Base-by-base conservation (phyloP, 257 asterid species). In the Rauvolfia tetraphylla region DNA sequence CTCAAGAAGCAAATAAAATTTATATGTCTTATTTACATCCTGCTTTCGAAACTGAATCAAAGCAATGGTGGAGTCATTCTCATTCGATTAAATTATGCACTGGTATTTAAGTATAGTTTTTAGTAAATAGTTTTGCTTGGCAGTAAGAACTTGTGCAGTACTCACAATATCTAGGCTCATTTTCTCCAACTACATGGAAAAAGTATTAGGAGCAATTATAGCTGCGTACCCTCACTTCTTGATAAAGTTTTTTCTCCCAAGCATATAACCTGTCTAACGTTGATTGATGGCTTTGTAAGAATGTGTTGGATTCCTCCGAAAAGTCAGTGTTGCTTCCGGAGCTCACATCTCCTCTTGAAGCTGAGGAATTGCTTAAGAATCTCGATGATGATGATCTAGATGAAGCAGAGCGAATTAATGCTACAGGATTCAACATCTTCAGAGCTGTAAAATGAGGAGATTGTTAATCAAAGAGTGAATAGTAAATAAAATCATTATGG, bases 211-310 rank as follows among this genome's bases (percentile, higher is more conserved):
- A 41, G 39, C 22, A 70, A 23, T 80, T 65, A 61, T 27, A 75
- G 86, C 73, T 41, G 76, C 97, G 81, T 91, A 95, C 99, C 93
- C 94, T 82, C 77, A 95, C 98, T 95, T 95, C 92, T 71, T 84
- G 90, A 82, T 92, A 95, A 71, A 95, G 98, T 84, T 95, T 95
- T 86, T 91, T 95, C 85, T 95, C 99, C 99, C 99, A 95, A 36
- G 90, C 93, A 79, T 83, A 92, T 79, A 95, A 80, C 81, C 96
- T 82, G 81, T 95, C 98, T 77, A 95, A 81, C 34, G 99, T 92
- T 31, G 97, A 92, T 65, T 92, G 99, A 81, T 95, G 99, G 73
- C 97, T 91, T 53, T 91, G 88, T 38, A 93, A 79, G 80, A 83
- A 78, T 56, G 68, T 59, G 85, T 77, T 78, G 66, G 93, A 84